Percentiles rank a stretch among this genome's conserved stretches.
Conservation (phyloP, 108 stramenopile genomes). For the Pseudonitzschia multiseries region DNA sequence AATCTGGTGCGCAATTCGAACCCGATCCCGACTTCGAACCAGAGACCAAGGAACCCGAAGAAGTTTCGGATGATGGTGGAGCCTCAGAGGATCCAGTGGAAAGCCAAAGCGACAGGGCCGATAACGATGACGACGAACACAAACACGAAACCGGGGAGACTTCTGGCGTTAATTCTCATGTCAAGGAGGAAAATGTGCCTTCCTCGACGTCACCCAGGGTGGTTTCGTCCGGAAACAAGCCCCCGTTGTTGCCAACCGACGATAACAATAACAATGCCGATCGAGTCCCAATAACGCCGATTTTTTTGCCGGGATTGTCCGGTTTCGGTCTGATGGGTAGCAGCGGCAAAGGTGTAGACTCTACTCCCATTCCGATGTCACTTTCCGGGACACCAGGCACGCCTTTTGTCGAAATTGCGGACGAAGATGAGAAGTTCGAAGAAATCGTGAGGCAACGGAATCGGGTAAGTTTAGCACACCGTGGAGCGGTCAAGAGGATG, state of each 20-base stretch:
- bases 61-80: not conserved
- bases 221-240: not conserved
- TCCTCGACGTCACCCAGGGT: not conserved
- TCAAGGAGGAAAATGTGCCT: not conserved
- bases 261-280: too few relatives aligned
- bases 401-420: not conserved
- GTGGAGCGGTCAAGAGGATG: too few relatives aligned
- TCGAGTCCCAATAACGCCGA: not conserved
- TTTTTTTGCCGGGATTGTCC: not conserved
- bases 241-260: not conserved
- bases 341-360: not conserved
- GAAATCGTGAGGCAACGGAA: conserved; percentile 71
- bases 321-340: not conserved
- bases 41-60: not conserved
- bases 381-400: not conserved
- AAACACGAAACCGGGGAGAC: not conserved
- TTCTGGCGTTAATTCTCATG: not conserved
- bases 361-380: not conserved
- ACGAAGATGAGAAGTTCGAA: conserved; percentile 45
- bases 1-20: not conserved
- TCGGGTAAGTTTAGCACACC: conserved; percentile 43
- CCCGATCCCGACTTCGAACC: not conserved
- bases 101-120: not conserved
- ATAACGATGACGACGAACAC: not conserved
- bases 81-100: not conserved